Conservation (phyloP, 768 basidiomycete genomes). For the Psilocybe subaeruginosa region DNA sequence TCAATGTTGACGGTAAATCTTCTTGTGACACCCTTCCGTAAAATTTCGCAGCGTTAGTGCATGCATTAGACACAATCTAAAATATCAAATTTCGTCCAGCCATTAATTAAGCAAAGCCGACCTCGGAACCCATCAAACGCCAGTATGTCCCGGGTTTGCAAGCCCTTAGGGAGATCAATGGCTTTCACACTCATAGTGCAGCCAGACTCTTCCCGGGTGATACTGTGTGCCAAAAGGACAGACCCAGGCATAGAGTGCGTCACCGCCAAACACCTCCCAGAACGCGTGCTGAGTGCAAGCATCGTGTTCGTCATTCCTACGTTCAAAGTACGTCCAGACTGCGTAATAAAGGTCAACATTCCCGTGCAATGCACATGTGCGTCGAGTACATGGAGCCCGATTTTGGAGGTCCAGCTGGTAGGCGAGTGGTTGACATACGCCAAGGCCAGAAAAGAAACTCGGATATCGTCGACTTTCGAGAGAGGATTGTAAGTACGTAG, state of each 20-base stretch:
- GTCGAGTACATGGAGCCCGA: constrained; percentile 24
- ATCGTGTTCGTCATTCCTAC: constrained; percentile 22
- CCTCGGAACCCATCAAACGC: constrained; percentile 26
- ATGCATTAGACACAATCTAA: constrained; percentile 20
- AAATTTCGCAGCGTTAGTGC: neutral
- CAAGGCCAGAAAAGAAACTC: constrained; percentile 22
- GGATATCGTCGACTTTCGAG: constrained; percentile 2
- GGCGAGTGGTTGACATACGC: constrained; percentile 20
- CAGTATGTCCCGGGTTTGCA: constrained; percentile 25
- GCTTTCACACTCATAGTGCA: constrained; percentile 19
- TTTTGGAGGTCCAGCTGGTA: constrained; percentile 24
- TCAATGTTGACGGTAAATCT: neutral
- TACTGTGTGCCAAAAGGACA: constrained; percentile 22
- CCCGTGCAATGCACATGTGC: constrained; percentile 12
- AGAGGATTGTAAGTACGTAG: neutral
- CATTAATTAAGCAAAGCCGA: constrained; percentile 25
- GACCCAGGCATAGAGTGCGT: constrained; percentile 25
- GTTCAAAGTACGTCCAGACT: constrained; percentile 14
- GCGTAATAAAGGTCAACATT: constrained; percentile 14
- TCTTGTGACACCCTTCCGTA: neutral
- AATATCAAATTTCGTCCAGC: constrained; percentile 26
- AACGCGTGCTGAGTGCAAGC: constrained; percentile 17
- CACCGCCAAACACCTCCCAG: constrained; percentile 22
- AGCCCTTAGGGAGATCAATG: constrained; percentile 20
- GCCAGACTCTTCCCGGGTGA: constrained; percentile 15